A percentile compares a stretch with the other conserved stretches of the same genome.
phyloP scores from a whole-genome alignment of 257 asterid species.

The Ilex asprella region DNA sequence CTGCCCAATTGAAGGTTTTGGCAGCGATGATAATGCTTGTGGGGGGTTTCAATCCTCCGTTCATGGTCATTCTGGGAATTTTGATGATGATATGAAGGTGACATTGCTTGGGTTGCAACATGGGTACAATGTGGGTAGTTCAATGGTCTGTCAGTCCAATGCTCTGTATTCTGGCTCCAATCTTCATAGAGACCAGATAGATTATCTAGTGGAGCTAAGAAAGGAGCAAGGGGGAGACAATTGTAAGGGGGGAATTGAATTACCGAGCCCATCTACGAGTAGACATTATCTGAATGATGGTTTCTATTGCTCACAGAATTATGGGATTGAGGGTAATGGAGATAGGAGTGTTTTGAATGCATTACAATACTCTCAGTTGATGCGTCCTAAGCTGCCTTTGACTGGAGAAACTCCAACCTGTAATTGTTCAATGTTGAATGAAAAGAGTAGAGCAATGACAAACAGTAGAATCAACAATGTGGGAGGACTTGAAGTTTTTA shows the following conservation, averaged over 20 bases:
- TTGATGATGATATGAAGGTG: neutral
- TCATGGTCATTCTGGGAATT: neutral
- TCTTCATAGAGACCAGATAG: neutral
- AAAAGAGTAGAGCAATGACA: slow-evolving; percentile 5
- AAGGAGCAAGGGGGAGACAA: slow-evolving; percentile 11
- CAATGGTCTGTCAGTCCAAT: slow-evolving; percentile 10
- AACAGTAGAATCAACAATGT: slow-evolving; percentile 9
- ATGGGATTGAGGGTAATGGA: slow-evolving; percentile 4
- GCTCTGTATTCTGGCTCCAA: neutral
- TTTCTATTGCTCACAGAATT: neutral
- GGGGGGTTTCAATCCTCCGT: neutral
- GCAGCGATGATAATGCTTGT: slow-evolving; percentile 2
- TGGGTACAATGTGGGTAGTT: slow-evolving; percentile 8
- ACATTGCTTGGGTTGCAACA: neutral
- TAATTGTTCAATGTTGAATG: slow-evolving; percentile 5
- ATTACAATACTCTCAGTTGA: slow-evolving; percentile 15
- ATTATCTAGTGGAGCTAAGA: slow-evolving; percentile 2
- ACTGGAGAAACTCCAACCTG: neutral
- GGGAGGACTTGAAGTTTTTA: slow-evolving; percentile 2
- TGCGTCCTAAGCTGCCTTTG: slow-evolving; percentile 10
- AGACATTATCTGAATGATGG: slow-evolving; percentile 9
- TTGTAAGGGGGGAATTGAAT: neutral
- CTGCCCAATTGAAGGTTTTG: slow-evolving; percentile 9
- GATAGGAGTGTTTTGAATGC: slow-evolving; percentile 1
- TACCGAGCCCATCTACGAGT: slow-evolving; percentile 13